These are phyloP conservation scores for Pseudogymnoascus sp. DNA, from an alignment of 2,329 filamentous ascomycete genomes.

Conservation along the genomic window DNA sequence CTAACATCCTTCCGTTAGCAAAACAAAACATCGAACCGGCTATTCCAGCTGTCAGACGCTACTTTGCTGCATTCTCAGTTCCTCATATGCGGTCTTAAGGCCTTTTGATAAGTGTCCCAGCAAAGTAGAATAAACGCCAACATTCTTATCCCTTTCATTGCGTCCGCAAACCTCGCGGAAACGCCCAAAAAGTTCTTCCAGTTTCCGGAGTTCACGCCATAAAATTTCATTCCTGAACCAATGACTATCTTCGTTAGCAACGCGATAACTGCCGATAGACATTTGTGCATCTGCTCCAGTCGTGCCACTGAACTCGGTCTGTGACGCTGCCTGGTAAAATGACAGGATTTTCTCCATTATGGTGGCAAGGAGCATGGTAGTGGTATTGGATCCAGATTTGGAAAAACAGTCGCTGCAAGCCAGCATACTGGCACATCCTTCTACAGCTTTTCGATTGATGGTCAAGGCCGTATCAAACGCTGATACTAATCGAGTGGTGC, in stretches of 20 bases:
- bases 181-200: conserved; percentile 38
- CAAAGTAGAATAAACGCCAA: conserved; percentile 38
- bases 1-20: background rate
- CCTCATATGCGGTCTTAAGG: conserved; percentile 36
- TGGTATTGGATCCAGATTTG: conserved; percentile 36
- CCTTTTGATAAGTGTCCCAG: conserved; percentile 38
- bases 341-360: conserved; percentile 41
- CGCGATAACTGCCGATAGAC: conserved; percentile 35
- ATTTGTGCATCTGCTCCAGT: conserved; percentile 9
- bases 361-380: conserved; percentile 42
- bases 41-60: background rate
- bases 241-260: conserved; percentile 37
- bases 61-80: conserved; percentile 20
- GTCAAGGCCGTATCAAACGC: conserved; percentile 39
- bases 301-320: conserved; percentile 32
- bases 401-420: conserved; percentile 38
- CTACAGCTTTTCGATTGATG: conserved; percentile 40
- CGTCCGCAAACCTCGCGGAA: conserved; percentile 35
- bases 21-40: background rate
- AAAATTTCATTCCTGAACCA: conserved; percentile 42
- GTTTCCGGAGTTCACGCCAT: conserved; percentile 39
- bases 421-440: conserved; percentile 40
- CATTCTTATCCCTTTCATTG: conserved; percentile 17
- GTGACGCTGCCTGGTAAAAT: conserved; percentile 37
- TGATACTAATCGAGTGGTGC: conserved; percentile 32